Evolutionary conservation across 371 early-diverging fungal species (phyloP).

Genomic region (Mortierella sp.): DNA sequence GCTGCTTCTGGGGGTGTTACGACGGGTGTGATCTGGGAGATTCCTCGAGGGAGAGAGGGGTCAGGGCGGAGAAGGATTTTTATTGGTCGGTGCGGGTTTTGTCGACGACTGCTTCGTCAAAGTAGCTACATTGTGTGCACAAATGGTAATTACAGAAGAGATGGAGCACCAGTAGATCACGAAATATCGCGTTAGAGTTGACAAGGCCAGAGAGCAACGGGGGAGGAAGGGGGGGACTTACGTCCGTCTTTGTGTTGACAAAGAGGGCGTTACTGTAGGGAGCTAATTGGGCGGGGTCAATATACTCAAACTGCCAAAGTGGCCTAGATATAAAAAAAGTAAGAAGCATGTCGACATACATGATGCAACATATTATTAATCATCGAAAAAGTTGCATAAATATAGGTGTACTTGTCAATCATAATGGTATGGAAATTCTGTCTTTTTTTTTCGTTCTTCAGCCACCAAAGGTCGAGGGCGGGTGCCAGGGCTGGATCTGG

Average conservation of each 20-base stretch:
- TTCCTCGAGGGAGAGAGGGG: constrained; percentile 54
- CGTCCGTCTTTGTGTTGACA: constrained; percentile 70
- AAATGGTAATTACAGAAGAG: background rate
- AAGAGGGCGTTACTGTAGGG: constrained; percentile 72
- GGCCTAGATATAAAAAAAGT: constrained; percentile 57
- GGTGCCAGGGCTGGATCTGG: constrained; percentile 92
- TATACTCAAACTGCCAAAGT: constrained; percentile 81
- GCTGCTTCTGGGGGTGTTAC: constrained; percentile 58
- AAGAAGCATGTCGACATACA: background rate
- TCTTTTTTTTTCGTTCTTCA: constrained; percentile 61
- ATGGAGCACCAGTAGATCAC: background rate
- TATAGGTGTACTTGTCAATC: background rate
- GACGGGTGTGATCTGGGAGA: constrained; percentile 59
- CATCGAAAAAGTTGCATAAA: too few relatives aligned
- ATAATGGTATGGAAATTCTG: background rate
- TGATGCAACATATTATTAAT: background rate
- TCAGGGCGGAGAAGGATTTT: constrained; percentile 66
- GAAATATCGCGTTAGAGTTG: background rate
- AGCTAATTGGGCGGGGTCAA: constrained; percentile 71
- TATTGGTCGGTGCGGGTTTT: constrained; percentile 66
- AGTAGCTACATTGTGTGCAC: constrained; percentile 60
- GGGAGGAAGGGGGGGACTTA: constrained; percentile 35
- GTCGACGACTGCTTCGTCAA: constrained; percentile 77
- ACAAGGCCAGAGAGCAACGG: too few relatives aligned
- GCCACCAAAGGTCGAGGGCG: constrained; percentile 80